Conservation (phyloP, 2,329 filamentous ascomycete species). For the Apiospora sp. region DNA sequence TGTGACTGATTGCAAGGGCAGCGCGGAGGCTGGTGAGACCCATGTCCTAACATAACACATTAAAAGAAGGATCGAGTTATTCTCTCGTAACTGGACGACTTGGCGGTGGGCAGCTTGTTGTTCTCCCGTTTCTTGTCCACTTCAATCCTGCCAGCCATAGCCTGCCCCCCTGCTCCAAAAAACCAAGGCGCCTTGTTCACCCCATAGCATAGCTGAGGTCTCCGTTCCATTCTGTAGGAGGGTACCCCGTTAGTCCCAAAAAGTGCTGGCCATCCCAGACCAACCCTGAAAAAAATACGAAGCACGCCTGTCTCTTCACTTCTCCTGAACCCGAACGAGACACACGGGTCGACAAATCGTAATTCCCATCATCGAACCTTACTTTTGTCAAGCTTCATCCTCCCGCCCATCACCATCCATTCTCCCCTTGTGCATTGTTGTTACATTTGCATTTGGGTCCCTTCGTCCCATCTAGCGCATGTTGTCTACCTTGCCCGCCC, state of each 20-base stretch:
- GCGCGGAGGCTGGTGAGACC: background rate
- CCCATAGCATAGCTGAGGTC: conserved; percentile 15
- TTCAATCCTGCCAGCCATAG: background rate
- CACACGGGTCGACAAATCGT: conserved; percentile 21
- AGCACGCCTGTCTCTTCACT: conserved; percentile 18
- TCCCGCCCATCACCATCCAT: conserved; percentile 17
- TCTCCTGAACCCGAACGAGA: conserved; percentile 20
- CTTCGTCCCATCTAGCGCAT: conserved; percentile 18
- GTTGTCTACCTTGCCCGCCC: background rate
- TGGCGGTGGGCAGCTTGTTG: background rate
- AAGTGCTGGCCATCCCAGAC: conserved; percentile 22
- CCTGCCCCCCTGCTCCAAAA: conserved; percentile 12
- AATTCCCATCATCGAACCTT: conserved; percentile 23
- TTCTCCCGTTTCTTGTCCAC: conserved; percentile 1
- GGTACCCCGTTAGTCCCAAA: conserved; percentile 20
- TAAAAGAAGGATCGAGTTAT: background rate
- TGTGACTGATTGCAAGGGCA: background rate
- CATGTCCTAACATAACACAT: background rate
- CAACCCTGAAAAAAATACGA: conserved; percentile 24
- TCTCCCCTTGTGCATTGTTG: conserved; percentile 14
- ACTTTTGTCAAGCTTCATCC: conserved; percentile 21
- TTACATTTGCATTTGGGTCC: conserved; percentile 15
- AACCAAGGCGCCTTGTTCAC: conserved; percentile 19
- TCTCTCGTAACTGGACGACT: background rate
- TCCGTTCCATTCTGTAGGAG: conserved; percentile 15